Evolutionary conservation across 768 basidiomycete species (phyloP).

Genomic region (Amanita polypyramis): DNA sequence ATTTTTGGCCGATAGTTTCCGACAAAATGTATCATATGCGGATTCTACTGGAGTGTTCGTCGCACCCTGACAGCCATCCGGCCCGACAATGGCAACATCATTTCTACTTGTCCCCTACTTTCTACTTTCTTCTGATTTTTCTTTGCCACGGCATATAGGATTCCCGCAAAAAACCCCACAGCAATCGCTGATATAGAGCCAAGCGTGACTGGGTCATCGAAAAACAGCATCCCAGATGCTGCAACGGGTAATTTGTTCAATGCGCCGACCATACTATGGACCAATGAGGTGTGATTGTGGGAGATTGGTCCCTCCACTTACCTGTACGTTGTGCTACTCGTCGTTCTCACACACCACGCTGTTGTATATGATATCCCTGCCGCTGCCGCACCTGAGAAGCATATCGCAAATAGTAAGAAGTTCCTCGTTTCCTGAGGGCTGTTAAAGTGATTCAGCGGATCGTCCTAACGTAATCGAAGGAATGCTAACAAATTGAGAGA

Average conservation of each 20-base stretch:
- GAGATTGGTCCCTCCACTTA: conserved; percentile 19
- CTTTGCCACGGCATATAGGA: conserved; percentile 91
- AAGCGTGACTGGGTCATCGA: conserved; percentile 80
- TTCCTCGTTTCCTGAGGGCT: conserved; percentile 79
- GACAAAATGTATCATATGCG: neutral
- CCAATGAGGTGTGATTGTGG: conserved; percentile 7
- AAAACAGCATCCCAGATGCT: conserved; percentile 97
- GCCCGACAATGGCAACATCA: conserved; percentile 53
- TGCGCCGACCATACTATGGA: conserved; percentile 84
- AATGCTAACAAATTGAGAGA: conserved; percentile 74
- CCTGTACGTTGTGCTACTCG: conserved; percentile 98
- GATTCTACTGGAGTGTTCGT: neutral
- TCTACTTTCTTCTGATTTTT: conserved; percentile 83
- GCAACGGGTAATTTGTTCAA: conserved; percentile 97
- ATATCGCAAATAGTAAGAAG: conserved; percentile 78
- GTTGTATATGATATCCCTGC: conserved; percentile 98
- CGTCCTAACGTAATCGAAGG: neutral
- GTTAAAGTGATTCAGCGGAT: conserved; percentile 8
- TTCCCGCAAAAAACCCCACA: conserved; percentile 84
- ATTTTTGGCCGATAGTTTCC: conserved; percentile 8
- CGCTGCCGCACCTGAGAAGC: conserved; percentile 94
- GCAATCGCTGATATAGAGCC: conserved; percentile 84
- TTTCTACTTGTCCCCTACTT: conserved; percentile 35
- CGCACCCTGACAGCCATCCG: conserved; percentile 28
- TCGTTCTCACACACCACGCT: conserved; percentile 95